Percentiles rank a stretch among this genome's conserved stretches.
Conservation (phyloP, 352 stramenopile genomes). For the Globisporangium spiculum region DNA sequence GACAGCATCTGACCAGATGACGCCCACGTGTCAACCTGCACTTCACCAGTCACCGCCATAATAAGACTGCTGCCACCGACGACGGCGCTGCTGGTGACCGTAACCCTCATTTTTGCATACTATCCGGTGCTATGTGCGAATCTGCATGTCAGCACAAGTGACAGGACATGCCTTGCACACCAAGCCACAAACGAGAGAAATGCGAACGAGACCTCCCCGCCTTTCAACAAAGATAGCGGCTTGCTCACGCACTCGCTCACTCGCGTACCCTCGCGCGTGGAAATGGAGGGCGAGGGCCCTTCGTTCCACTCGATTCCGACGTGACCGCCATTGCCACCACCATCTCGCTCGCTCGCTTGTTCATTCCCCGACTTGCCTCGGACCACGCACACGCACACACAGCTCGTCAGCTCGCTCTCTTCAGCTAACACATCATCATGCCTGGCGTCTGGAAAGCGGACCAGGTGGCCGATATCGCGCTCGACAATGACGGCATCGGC, state of each 20-base stretch:
- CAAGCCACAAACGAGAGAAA: too few relatives aligned
- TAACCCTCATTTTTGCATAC: background rate
- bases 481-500: constrained; percentile 22
- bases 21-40: background rate
- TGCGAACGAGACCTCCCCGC: background rate
- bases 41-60: background rate
- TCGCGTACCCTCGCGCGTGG: background rate
- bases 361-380: constrained; percentile 16
- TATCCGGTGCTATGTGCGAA: background rate
- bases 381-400: constrained; percentile 3
- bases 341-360: background rate
- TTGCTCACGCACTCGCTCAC: background rate
- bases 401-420: background rate
- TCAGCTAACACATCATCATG: constrained; percentile 1
- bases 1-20: background rate
- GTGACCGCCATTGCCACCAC: background rate
- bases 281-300: background rate
- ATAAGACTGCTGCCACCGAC: background rate
- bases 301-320: background rate
- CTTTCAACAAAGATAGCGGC: background rate
- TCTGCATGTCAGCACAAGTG: background rate
- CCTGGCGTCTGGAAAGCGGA: constrained; percentile 14
- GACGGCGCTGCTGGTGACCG: background rate
- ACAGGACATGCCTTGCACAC: background rate
- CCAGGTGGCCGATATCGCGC: constrained; percentile 7